Evolutionary conservation across 148 eudicot genomes (phyloP), one percentile per base, ranked within the genome.

Genomic region (Fagopyrum esculentum): DNA sequence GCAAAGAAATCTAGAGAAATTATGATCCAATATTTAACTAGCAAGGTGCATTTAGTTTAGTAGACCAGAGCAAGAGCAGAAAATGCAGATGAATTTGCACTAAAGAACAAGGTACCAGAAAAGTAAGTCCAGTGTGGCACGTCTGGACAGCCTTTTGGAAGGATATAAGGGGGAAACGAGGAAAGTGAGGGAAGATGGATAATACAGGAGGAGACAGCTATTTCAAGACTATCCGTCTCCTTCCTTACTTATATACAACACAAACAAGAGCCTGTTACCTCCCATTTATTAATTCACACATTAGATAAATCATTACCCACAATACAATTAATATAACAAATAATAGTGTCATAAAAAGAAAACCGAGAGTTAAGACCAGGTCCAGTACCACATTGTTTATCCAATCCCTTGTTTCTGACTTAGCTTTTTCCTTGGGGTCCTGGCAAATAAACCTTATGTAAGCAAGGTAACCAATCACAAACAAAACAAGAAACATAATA

Each of bases 351-450:
- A 9, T 10, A 61, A 61, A 9, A 5, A 29, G 68, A 26, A 0
- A 43, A 61, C 10, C 9, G 22, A 61, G 68, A 7, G 43, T 9
- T 61, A 2, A 61, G 70, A 40, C 70, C 35, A 35, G 70, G 46
- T 64, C 17, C n/a, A 11, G 13, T 90, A 92, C 99, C 99, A 89
- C 89, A 84, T 87, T 90, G 87, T 96, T 96, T 74, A 96, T 72
- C 99, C 98, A 96, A 75, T 96, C 99, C 84, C 99, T 86, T 66
- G 99, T 92, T 82, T 96, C 99, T 63, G 99, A 86, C 75, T 96
- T 96, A 61, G 99, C 99, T 82, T 92, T 92, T 81, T 92, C 99
- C 87, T 84, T 96, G 2, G 98, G 98, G 75, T 96, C 99, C 98
- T 92, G 57, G 66, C 61, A 76, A 43, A 69, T 64, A 8, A 71